Base-by-base conservation (phyloP, 2,329 filamentous ascomycete genomes). In the Diplodia intermedia region DNA sequence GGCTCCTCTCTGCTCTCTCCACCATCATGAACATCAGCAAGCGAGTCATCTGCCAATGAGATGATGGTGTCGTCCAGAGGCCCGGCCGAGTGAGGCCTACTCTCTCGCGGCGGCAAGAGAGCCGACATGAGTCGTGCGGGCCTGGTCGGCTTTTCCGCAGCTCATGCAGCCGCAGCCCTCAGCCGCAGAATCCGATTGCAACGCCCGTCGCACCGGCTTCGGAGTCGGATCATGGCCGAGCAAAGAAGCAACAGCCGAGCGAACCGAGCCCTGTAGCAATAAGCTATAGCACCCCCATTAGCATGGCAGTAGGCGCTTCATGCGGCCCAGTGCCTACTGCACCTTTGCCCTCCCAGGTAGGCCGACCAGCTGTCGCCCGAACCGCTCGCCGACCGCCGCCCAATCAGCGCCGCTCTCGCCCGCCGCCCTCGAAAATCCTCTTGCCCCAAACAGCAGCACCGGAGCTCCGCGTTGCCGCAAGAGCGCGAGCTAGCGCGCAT, bases 351-450 rank as follows among this genome's bases (percentile, higher is more conserved):
- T 33, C 31, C 31, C 8, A 9, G 31, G 31, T 26, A 26, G 26
- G 26, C 26, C 26, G 26, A 26, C 26, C 31, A 33, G 31, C 31
- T 33, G 26, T 33, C 31, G 6, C 26, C 40, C 50, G 29, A 18
- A 33, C 26, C 50, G 40, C 26, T n/a, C 26, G 40, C 18, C 18
- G 57, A 31, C 43, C 2, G 23, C n/a, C 36, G 60, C 20, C 60
- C 60, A 63, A 63, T 63, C 60, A 49, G 23, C 36, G 31, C 29
- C 4, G 18, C 11, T 4, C 60, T n/a, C 47, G n/a, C 50, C n/a
- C 60, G 60, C 47, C 60, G 43, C 43, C 20, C 60, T 63, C 20
- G 60, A 53, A 26, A 52, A 63, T 63, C 60, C n/a, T 63, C 60
- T 63, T 63, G 60, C 60, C 50, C 29, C 29, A 63, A 63, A 23